phyloP scores from a whole-genome alignment of 1,284 basidiomycete genomes.

The Fomitopsis palustris region DNA sequence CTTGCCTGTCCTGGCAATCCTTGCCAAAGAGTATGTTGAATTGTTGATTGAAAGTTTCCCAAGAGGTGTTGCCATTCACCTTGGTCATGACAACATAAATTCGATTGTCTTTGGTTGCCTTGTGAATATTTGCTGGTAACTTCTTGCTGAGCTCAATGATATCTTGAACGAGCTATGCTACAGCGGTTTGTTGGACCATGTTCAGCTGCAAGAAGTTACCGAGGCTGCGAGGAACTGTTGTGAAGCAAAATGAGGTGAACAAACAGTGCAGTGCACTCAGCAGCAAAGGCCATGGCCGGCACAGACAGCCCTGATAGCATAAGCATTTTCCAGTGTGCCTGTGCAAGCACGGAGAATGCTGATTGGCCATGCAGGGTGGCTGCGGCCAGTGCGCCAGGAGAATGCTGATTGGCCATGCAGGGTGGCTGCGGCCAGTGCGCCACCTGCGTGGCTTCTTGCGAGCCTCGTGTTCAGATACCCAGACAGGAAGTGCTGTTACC shows the following conservation, averaged over 20 bases:
- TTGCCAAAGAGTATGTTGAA: conserved; percentile 5
- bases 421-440: background rate
- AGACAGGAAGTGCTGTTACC: background rate
- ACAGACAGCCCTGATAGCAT: too few relatives aligned
- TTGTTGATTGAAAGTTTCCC: background rate
- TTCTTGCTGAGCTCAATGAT: background rate
- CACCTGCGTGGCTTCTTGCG: background rate
- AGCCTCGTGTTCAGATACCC: background rate
- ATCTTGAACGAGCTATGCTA: background rate
- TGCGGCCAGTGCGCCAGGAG: background rate
- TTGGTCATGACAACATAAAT: background rate
- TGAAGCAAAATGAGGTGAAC: too few relatives aligned
- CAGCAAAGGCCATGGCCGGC: too few relatives aligned
- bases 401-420: too few relatives aligned
- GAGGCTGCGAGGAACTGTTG: too few relatives aligned
- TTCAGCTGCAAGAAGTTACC: background rate
- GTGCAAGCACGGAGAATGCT: too few relatives aligned
- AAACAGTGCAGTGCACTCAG: too few relatives aligned
- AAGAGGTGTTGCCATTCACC: background rate
- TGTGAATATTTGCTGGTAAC: background rate
- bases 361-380: background rate
- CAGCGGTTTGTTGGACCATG: background rate
- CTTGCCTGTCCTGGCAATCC: background rate
- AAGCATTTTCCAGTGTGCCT: too few relatives aligned
- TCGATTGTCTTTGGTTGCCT: background rate